These are phyloP conservation scores for Furcasterigmium sp. DNA, from an alignment of 2,329 filamentous ascomycete genomes.

Conservation along the genomic window DNA sequence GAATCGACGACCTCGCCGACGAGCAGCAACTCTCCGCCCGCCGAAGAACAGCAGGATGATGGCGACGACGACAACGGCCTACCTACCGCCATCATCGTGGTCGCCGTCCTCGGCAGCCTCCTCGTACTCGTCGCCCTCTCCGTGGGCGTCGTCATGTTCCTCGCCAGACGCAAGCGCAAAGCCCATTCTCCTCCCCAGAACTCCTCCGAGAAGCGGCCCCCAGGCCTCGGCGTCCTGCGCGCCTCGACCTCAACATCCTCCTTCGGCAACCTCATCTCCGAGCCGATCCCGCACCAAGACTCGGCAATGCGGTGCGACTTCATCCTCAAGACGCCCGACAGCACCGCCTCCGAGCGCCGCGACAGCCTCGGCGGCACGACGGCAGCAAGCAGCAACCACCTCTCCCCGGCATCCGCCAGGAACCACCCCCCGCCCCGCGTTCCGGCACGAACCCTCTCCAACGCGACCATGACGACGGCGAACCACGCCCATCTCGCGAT, in stretches of 20 bases:
- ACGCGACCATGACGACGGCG: conserved; percentile 3
- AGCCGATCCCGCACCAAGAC: conserved; percentile 44
- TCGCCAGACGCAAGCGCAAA: conserved; percentile 26
- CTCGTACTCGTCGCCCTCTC: conserved; percentile 33
- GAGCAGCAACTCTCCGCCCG: conserved; percentile 16
- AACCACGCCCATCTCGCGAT: conserved; percentile 14
- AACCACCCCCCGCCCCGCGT: not conserved
- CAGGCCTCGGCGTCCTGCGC: conserved; percentile 6
- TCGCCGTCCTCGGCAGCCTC: conserved; percentile 41
- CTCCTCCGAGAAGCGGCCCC: conserved; percentile 13
- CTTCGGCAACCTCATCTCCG: conserved; percentile 49
- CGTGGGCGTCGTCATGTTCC: conserved; percentile 33
- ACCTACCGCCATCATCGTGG: conserved; percentile 34
- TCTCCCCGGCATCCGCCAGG: not conserved
- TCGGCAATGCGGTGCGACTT: conserved; percentile 46
- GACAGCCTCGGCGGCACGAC: not conserved
- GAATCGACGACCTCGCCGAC: conserved; percentile 14
- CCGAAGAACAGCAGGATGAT: conserved; percentile 8
- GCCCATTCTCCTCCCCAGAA: conserved; percentile 1
- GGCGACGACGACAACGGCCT: conserved; percentile 11
- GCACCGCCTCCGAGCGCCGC: conserved; percentile 1
- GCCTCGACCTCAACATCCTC: conserved; percentile 27
- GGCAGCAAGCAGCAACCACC: not conserved
- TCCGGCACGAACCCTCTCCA: conserved; percentile 2
- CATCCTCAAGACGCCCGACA: conserved; percentile 31